Conservation (phyloP, 2,329 filamentous ascomycete species). For the Fusarium oxysporum region DNA sequence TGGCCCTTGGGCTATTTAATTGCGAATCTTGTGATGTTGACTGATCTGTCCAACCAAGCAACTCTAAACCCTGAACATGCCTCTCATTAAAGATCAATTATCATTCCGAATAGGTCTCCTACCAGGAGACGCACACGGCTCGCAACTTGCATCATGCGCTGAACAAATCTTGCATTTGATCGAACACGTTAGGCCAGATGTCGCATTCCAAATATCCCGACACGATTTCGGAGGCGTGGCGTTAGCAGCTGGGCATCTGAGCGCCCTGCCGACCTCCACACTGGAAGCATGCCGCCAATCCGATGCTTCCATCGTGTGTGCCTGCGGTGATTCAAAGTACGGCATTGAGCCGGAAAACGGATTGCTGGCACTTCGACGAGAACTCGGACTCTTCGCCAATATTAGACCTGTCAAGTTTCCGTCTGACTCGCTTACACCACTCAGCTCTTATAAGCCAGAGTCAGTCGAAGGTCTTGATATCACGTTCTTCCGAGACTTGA, state of each 20-base stretch:
- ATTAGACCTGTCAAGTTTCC: slow-evolving; percentile 82
- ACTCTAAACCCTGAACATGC: background rate
- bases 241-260: background rate
- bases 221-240: slow-evolving; percentile 12
- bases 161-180: slow-evolving; percentile 14
- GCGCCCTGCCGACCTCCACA: slow-evolving; percentile 4
- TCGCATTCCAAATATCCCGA: slow-evolving; percentile 16
- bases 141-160: slow-evolving; percentile 10
- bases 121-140: slow-evolving; percentile 22
- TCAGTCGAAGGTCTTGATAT: slow-evolving; percentile 78
- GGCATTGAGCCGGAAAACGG: slow-evolving; percentile 67
- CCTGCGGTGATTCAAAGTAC: slow-evolving; percentile 8
- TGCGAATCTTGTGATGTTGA: background rate
- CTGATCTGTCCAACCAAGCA: background rate
- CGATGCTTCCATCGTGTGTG: slow-evolving; percentile 20
- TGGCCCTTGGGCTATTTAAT: background rate
- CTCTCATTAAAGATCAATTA: slow-evolving; percentile 2
- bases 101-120: slow-evolving; percentile 8
- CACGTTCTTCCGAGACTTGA: slow-evolving; percentile 81
- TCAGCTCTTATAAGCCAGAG: slow-evolving; percentile 76
- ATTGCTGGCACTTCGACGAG: slow-evolving; percentile 77
- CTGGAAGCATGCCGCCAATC: slow-evolving; percentile 17
- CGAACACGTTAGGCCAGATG: background rate
- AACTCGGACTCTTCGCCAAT: slow-evolving; percentile 66
- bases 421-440: slow-evolving; percentile 74